These are phyloP conservation scores for Dendrobium huoshanense DNA, from an alignment of 106 monocot species.

Conservation along the genomic window DNA sequence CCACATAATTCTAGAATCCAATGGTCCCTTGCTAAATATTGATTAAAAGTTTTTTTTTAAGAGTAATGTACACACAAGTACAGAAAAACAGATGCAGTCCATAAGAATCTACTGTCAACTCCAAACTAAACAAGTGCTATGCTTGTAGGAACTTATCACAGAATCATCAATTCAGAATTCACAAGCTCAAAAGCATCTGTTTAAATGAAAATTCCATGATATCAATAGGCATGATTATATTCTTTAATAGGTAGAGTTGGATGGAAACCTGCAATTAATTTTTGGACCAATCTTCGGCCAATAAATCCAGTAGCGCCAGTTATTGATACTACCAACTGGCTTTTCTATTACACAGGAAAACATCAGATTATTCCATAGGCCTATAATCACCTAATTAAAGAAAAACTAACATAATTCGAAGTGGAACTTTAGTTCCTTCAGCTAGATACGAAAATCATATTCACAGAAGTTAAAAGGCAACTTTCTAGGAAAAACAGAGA, in stretches of 20 bases:
- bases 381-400: background rate
- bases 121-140: background rate
- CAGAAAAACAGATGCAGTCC: background rate
- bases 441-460: background rate
- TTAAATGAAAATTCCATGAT: background rate
- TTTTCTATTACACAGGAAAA: constrained; percentile 23
- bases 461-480: no score
- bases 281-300: constrained; percentile 76
- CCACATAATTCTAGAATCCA: background rate
- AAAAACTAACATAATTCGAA: background rate
- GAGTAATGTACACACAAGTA: background rate
- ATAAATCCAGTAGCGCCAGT: constrained; percentile 91
- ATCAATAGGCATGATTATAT: background rate
- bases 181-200: background rate
- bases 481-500: no score
- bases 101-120: background rate
- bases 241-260: background rate
- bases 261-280: constrained; percentile 52
- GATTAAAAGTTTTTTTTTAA: background rate
- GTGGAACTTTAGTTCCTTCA: background rate
- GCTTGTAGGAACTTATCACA: background rate
- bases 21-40: background rate
- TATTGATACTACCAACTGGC: constrained; percentile 52
- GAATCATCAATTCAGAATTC: background rate
- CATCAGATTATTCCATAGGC: background rate